A percentile compares a stretch with the other conserved stretches of the same genome.
These are phyloP conservation scores for Fusarium udum DNA, from an alignment of 2,329 filamentous ascomycete genomes.

Conservation along the genomic window DNA sequence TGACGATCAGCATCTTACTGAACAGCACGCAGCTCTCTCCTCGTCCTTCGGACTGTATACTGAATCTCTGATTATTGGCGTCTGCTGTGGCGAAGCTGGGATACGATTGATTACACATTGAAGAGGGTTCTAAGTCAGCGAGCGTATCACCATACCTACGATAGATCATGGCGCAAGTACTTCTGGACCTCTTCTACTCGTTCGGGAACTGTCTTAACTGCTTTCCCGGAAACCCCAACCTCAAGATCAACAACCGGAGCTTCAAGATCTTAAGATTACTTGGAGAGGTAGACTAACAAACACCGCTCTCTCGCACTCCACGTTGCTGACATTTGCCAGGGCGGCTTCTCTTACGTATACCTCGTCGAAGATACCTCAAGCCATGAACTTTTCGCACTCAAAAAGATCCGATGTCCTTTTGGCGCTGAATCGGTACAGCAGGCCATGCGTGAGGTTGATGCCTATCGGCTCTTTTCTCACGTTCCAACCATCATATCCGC, in stretches of 20 bases:
- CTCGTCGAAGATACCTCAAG: conserved; percentile 91
- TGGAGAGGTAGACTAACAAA: conserved; percentile 74
- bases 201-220: conserved; percentile 95
- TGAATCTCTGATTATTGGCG: neutral
- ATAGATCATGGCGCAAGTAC: conserved; percentile 76
- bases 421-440: conserved; percentile 94
- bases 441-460: conserved; percentile 96
- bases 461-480: conserved; percentile 88
- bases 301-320: neutral
- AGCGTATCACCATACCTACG: neutral
- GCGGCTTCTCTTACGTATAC: conserved; percentile 99
- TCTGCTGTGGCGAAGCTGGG: neutral
- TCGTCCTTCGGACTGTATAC: neutral
- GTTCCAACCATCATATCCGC: conserved; percentile 87
- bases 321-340: conserved; percentile 58
- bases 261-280: conserved; percentile 96
- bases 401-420: conserved; percentile 99
- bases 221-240: conserved; percentile 91
- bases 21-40: neutral
- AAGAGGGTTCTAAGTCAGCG: neutral
- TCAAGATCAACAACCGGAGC: conserved; percentile 93
- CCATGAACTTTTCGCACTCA: conserved; percentile 89
- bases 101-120: neutral
- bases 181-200: conserved; percentile 90
- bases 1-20: conserved; percentile 22